A percentile compares a stretch with the other conserved stretches of the same genome.
These are phyloP conservation scores for Picea glauca DNA, from an alignment of 75 land plant genomes.

Conservation along the genomic window DNA sequence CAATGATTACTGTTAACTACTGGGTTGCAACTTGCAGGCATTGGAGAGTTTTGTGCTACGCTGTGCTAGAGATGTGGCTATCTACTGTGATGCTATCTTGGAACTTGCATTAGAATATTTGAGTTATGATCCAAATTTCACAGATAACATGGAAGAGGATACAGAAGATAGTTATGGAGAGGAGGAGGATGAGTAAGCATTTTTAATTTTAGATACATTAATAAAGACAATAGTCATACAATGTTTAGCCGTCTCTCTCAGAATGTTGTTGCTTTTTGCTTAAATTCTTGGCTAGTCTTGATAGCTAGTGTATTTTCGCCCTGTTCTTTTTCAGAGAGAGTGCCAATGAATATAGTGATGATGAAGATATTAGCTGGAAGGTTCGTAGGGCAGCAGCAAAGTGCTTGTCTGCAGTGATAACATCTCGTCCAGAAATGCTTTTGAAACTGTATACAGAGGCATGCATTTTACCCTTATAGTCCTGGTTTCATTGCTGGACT, in stretches of 20 bases:
- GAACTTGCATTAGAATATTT: conserved; percentile 79
- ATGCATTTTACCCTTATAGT: conserved; percentile 3
- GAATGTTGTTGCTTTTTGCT: not conserved
- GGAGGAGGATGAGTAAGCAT: conserved; percentile 96
- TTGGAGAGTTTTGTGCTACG: conserved; percentile 94
- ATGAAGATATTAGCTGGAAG: conserved; percentile 99
- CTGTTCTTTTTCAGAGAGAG: conserved; percentile 67
- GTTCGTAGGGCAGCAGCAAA: conserved; percentile 99
- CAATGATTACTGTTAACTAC: not conserved
- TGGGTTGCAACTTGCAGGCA: conserved; percentile 43
- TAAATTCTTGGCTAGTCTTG: not conserved
- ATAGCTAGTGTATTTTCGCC: not conserved
- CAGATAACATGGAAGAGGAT: conserved; percentile 99
- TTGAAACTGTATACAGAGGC: conserved; percentile 79
- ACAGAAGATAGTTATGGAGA: conserved; percentile 84
- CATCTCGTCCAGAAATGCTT: conserved; percentile 96
- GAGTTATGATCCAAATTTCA: conserved; percentile 97
- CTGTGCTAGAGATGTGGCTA: conserved; percentile 91
- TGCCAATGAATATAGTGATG: conserved; percentile 97
- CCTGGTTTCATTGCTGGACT: not conserved
- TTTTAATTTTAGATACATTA: not conserved
- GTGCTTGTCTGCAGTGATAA: conserved; percentile 83
- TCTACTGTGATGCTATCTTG: conserved; percentile 75
- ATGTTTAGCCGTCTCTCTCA: not conserved
- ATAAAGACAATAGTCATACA: not conserved